Evolutionary conservation across 768 basidiomycete species (phyloP), one percentile per base, ranked within the genome.

Genomic region (Paxillus involutus): DNA sequence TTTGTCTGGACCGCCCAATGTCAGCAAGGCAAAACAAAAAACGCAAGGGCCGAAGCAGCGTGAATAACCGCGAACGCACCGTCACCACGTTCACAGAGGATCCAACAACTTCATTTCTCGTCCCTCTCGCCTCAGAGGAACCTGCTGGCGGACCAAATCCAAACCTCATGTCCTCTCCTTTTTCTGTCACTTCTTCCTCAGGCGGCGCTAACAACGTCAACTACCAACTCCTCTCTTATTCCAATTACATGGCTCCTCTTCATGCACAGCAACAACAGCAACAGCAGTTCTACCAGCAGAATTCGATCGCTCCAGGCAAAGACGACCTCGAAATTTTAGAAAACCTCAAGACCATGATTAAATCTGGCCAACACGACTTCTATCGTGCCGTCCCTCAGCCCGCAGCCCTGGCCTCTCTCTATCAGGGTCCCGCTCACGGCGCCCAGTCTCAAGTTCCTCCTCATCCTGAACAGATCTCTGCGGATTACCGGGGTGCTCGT

Each of bases 241-340:
- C 59, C 52, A 68, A 63, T 57, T 65, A 71, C 61, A 67, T 71
- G 57, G 46, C 61, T 19, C 59, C 61, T 19, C 59, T 73, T 59
- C 68, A 69, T 63, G 63, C 57, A 41, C 69, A 64, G 63, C 53
- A 66, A 50, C 37, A 60, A 49, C 61, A 65, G 36, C 68, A 64
- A 44, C 57, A 68, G 36, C 61, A 45, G 54, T 66, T 67, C 50
- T 72, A 53, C 59, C 62, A 56, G 51, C 47, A 50, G 52, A 53
- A 55, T 62, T 62, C 58, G 56, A 60, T 79, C 0, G 79, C 81
- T 3, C 76, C 80, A 19, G 86, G 84, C 8, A 76, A 81, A 61
- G 78, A 75, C 64, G 89, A 90, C 71, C 79, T 91, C 57, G 86
- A 89, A 66, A 78, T 85, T 32, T 78, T 91, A 55, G 83, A 90